These are phyloP conservation scores for Penicillium decumbens DNA, from an alignment of 2,329 filamentous ascomycete genomes.

Conservation along the genomic window DNA sequence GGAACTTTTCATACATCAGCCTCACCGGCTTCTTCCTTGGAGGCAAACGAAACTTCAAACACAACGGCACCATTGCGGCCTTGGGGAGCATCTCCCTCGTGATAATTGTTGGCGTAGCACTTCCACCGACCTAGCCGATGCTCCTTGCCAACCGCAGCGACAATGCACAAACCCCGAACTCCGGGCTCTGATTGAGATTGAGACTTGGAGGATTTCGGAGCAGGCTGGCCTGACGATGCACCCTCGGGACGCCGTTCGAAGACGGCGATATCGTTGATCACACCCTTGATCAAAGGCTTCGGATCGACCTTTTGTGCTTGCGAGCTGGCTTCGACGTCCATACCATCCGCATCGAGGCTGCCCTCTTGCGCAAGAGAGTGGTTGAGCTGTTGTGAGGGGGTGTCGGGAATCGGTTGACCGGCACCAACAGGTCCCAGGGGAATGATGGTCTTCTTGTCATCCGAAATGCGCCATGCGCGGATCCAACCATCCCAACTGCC, in stretches of 20 bases:
- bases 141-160: conserved; percentile 82
- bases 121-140: conserved; percentile 82
- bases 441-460: conserved; percentile 76
- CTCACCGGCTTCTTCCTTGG: conserved; percentile 14
- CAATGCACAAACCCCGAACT: conserved; percentile 65
- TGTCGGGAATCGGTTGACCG: conserved; percentile 18
- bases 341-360: conserved; percentile 27
- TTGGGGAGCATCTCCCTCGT: conserved; percentile 29
- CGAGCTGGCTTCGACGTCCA: conserved; percentile 19
- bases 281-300: conserved; percentile 57
- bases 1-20: conserved; percentile 21
- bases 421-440: conserved; percentile 62
- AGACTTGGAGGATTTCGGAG: conserved; percentile 15
- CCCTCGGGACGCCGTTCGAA: conserved; percentile 66
- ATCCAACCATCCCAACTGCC: conserved; percentile 93
- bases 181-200: conserved; percentile 41
- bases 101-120: conserved; percentile 39
- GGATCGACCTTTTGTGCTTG: conserved; percentile 19
- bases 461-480: conserved; percentile 75
- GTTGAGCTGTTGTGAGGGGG: conserved; percentile 34
- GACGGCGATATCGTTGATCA: conserved; percentile 83
- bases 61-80: conserved; percentile 81
- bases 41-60: conserved; percentile 66
- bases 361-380: conserved; percentile 30
- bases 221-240: conserved; percentile 20